These are phyloP conservation scores for Leucaena leucocephala DNA, from an alignment of 306 rosid genomes.

Conservation along the genomic window DNA sequence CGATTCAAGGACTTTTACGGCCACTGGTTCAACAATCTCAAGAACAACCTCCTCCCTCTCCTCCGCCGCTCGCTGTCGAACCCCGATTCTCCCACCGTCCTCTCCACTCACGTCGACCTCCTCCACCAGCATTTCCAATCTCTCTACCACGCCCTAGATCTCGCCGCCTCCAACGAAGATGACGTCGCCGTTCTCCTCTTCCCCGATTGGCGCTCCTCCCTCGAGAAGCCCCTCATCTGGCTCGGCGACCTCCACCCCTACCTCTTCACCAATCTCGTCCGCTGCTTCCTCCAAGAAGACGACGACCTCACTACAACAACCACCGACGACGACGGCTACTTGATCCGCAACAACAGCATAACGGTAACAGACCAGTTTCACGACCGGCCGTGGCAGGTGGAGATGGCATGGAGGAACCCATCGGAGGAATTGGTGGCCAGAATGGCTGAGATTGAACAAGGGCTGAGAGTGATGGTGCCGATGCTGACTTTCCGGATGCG, in stretches of 20 bases:
- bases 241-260: slow-evolving; percentile 76
- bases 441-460: slow-evolving; percentile 65
- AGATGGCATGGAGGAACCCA: slow-evolving; percentile 57
- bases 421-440: slow-evolving; percentile 35
- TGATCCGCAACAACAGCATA: not conserved
- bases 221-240: slow-evolving; percentile 78
- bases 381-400: slow-evolving; percentile 57
- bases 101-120: slow-evolving; percentile 51
- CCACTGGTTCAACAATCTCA: slow-evolving; percentile 47
- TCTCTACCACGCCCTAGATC: slow-evolving; percentile 71
- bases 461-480: slow-evolving; percentile 63
- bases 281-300: slow-evolving; percentile 53
- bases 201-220: slow-evolving; percentile 66
- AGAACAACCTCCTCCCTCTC: slow-evolving; percentile 49
- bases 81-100: slow-evolving; percentile 35
- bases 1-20: slow-evolving; percentile 44
- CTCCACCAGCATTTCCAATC: slow-evolving; percentile 75
- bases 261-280: slow-evolving; percentile 71
- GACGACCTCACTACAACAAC: not conserved
- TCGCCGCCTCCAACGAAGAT: slow-evolving; percentile 49
- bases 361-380: not conserved
- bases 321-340: slow-evolving; percentile 15
- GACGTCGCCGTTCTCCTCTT: slow-evolving; percentile 55
- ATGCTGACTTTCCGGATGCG: slow-evolving; percentile 44
- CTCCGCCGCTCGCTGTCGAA: slow-evolving; percentile 46